Percentiles rank a stretch among this genome's conserved stretches.
These are phyloP conservation scores for Effrenium voratum DNA, from an alignment of 73 alveolate genomes.

Conservation along the genomic window DNA sequence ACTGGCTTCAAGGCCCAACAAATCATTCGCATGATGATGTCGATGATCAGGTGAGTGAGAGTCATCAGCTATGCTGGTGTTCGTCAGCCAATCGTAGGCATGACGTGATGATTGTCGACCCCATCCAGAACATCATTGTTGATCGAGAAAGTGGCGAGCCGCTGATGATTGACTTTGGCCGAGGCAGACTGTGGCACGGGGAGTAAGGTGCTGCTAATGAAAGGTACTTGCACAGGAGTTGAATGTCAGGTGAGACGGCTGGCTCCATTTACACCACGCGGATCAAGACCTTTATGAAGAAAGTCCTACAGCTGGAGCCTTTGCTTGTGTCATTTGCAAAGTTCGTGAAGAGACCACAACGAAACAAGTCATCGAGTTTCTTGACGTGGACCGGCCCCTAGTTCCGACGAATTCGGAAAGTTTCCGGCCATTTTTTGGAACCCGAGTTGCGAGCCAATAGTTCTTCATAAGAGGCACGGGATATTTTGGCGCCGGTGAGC, in stretches of 20 bases:
- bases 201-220: not conserved
- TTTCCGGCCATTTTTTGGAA: too few species aligned
- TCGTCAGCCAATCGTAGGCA: conserved; percentile 18
- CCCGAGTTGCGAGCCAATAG: too few species aligned
- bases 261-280: conserved; percentile 92
- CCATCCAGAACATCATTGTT: conserved; percentile 71
- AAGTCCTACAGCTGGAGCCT: conserved; percentile 40
- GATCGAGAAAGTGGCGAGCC: conserved; percentile 91
- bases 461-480: too few species aligned
- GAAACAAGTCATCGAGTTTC: too few species aligned
- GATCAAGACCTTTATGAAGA: conserved; percentile 93
- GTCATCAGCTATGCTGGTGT: not conserved
- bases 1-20: conserved; percentile 20
- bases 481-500: too few species aligned
- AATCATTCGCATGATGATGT: conserved; percentile 46
- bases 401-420: too few species aligned
- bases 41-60: conserved; percentile 44
- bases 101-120: conserved; percentile 86
- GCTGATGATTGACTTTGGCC: conserved; percentile 67
- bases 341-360: too few species aligned
- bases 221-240: not conserved
- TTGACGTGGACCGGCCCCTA: too few species aligned
- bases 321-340: too few species aligned
- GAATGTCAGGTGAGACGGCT: conserved; percentile 47
- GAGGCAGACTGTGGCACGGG: conserved; percentile 23